Evolutionary conservation across 768 basidiomycete species (phyloP), one percentile per base, ranked within the genome.

Genomic region (Mycena rosella): DNA sequence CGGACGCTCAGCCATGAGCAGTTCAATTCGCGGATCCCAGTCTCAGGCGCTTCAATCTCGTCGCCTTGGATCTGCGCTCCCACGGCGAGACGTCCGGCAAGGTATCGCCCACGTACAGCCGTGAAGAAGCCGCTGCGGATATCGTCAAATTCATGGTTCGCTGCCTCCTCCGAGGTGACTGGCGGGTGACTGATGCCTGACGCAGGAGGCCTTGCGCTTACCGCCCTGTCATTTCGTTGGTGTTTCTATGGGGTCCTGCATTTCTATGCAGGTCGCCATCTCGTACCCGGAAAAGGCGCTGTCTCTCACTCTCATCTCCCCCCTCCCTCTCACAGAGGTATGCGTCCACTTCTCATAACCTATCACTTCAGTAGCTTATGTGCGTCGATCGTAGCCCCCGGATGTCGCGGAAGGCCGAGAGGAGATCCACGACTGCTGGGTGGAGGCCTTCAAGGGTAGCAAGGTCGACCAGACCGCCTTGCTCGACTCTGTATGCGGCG

Each of bases 251-350:
- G 81, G 80, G 5, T 73, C 74, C 32, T 73, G 73, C 36, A 72
- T 81, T 15, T 80, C 78, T 11, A 67, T 81, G 34, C 77, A 81
- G 42, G 44, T 82, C 20, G 77, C 78, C n/a, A 72, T 74, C 18
- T 67, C 69, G 4, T 75, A 77, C 63, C 81, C 82, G 5, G 68
- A 77, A 8, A 65, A 68, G 44, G 74, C 79, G 6, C 69, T 75
- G 26, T 82, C 82, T 0, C 69, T 83, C 26, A 79, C 75, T 5
- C 53, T 83, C n/a, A 79, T 80, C 68, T 81, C 82, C 0, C 81
- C 81, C 15, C 61, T 80, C 40, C 66, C 80, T 0, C 72, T 75
- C 4, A 67, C 67, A 15, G 81, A 83, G 74, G 81, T 81, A 55
- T 32, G 76, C 67, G 17, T 17, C 24, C 26, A 2, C 4, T 10